Base-by-base conservation (phyloP, 164 flowering plant species). In the Platanus orientalis region DNA sequence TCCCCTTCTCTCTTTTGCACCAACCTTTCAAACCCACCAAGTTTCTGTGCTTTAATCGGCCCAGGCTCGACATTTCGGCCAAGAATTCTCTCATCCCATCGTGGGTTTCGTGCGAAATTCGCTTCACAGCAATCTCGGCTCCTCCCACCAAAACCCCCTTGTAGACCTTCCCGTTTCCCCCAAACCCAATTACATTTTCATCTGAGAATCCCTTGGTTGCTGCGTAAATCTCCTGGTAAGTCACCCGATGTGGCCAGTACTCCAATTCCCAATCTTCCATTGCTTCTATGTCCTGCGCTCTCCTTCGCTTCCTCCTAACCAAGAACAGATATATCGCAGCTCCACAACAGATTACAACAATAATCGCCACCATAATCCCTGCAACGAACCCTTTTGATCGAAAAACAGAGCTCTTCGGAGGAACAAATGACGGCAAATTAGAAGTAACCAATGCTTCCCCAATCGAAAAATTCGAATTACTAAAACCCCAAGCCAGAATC, bases 221-320 rank as follows among this genome's bases (percentile, higher is more conserved):
- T 0, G 42, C 23, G 7, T 32, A 27, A 42, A 80, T 70, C n/a
- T 80, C 80, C n/a, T 61, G 51, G 49, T 71, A 79, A 19, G 19
- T 42, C 24, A 83, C 65, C 63, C 87, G 52, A 59, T 77, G 83
- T 5, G 87, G 84, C 83, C 87, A 79, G 48, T 76, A 83, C 56
- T 83, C 80, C 62, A 64, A 17, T 53, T 83, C 87, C 87, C 87
- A 80, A 4, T 76, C 80, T 63, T 80, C 83, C 47, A 62, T 56
- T 7, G 23, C 73, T 16, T 78, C 75, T 40, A n/a, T 49, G 28
- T 50, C 53, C 39, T 48, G 24, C 19, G 19, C 21, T 39, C 57
- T 48, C 60, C 62, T 49, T 27, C 58, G 10, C 32, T 16, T 69
- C 51, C 61, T 55, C 42, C 57, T 60, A 21, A 17, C 42, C 54